Percentiles rank a stretch among this genome's conserved stretches.
Evolutionary conservation across 2,329 filamentous ascomycete species (phyloP).

Genomic region (Trichoderma gracile): DNA sequence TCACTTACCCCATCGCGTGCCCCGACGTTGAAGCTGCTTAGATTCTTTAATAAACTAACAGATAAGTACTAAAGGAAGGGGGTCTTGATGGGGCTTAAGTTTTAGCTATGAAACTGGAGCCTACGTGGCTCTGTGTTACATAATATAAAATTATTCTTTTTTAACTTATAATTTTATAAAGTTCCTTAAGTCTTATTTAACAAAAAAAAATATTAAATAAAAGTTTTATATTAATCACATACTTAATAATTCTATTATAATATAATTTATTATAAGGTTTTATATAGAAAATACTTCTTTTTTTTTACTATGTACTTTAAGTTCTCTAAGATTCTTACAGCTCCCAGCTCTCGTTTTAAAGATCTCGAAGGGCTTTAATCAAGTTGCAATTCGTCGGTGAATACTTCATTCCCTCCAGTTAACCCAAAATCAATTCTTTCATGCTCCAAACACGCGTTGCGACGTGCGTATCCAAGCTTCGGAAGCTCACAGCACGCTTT

Average conservation of each 20-base stretch:
- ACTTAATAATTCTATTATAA: background rate
- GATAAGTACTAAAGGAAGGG: background rate
- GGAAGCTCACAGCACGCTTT: too few species aligned
- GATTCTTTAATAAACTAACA: background rate
- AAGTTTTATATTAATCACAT: background rate
- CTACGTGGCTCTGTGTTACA: background rate
- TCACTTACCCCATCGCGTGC: slow-evolving; percentile 25
- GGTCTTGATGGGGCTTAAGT: background rate
- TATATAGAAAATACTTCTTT: too few species aligned
- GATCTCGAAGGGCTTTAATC: too few species aligned
- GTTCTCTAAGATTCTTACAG: too few species aligned
- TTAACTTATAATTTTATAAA: too few species aligned
- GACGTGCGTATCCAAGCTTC: too few species aligned
- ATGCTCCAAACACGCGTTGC: background rate
- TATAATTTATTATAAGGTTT: too few species aligned
- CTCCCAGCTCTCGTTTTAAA: too few species aligned
- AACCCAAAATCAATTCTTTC: too few species aligned
- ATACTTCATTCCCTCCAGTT: too few species aligned
- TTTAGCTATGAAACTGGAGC: background rate
- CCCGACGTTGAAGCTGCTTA: slow-evolving; percentile 10
- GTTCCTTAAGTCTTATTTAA: background rate
- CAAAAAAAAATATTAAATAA: background rate
- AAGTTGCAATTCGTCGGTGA: too few species aligned
- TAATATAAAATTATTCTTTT: background rate
- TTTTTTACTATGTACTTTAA: too few species aligned